Evolutionary conservation across 2,329 filamentous ascomycete genomes (phyloP), one percentile per base, ranked within the genome.

Genomic region (Penicillium hordei): DNA sequence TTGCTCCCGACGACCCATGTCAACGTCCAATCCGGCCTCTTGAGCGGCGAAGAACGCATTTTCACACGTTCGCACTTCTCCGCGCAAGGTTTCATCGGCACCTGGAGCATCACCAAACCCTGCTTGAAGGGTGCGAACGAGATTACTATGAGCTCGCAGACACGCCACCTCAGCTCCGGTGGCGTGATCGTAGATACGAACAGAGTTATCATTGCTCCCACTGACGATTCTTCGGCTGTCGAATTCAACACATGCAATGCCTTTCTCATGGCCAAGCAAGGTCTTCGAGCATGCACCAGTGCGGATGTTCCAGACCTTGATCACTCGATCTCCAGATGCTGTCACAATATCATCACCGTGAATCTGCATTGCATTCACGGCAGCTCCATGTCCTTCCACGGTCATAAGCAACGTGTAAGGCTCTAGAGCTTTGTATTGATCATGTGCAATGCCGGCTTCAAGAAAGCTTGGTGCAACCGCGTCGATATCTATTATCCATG

Each of bases 231-330:
- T 86, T 50, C 91, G 87, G 27, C 91, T 92, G 71, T 99, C 94
- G 70, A 94, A 97, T 75, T 99, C 93, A 17, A 99, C 93, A 72
- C 94, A 99, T 3, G 94, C 94, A 67, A 99, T 97, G 33, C 94
- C 94, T 73, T 99, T 99, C 62, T 86, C 86, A 69, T 99, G 94
- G 1, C 93, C 94, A 39, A 90, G 82, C 34, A 96, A 86, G 0
- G 90, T 96, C 67, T 89, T 86, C 44, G 84, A 82, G 72, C 90
- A 93, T 43, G 83, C 79, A 57, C 91, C 90, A 8, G 86, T 89
- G 19, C 88, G 88, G 79, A 96, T 90, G 72, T 95, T 89, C 94
- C 94, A 99, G 21, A 97, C 83, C 73, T 96, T 97, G 76, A 99
- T 93, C 61, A 89, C 86, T 38, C 94, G 88, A 72, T 99, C 94